Evolutionary conservation across 306 rosid genomes (phyloP).

Genomic region (Trichosanthes truncata): DNA sequence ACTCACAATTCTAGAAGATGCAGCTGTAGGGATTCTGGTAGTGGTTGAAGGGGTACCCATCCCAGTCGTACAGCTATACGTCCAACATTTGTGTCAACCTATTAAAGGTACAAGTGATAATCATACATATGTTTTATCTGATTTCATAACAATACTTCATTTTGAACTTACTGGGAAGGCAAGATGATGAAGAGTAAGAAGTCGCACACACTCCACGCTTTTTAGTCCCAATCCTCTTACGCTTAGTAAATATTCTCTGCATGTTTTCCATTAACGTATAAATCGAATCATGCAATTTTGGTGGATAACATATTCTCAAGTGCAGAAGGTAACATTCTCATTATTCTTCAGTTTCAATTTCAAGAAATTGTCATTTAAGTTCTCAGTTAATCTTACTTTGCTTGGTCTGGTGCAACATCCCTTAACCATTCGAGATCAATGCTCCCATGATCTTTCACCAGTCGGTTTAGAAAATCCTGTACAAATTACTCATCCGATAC

Average conservation of each 20-base stretch:
- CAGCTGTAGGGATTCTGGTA: slow-evolving; percentile 98
- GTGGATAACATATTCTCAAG: neutral
- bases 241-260: slow-evolving; percentile 93
- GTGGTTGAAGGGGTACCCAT: slow-evolving; percentile 99
- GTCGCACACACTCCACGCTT: slow-evolving; percentile 99
- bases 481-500: slow-evolving; percentile 24
- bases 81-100: slow-evolving; percentile 99
- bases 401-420: slow-evolving; percentile 94
- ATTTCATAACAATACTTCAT: slow-evolving; percentile 10
- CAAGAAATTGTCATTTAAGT: slow-evolving; percentile 15
- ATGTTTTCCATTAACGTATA: neutral
- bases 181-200: slow-evolving; percentile 95
- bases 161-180: slow-evolving; percentile 89
- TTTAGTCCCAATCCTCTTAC: slow-evolving; percentile 86
- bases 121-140: slow-evolving; percentile 18
- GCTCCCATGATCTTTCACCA: slow-evolving; percentile 77
- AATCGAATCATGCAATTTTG: neutral
- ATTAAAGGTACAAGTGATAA: slow-evolving; percentile 16
- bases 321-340: neutral
- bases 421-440: slow-evolving; percentile 92
- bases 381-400: slow-evolving; percentile 54
- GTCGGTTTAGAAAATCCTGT: slow-evolving; percentile 82
- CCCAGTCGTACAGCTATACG: slow-evolving; percentile 97
- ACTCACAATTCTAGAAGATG: slow-evolving; percentile 97
- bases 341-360: slow-evolving; percentile 10